phyloP scores from a whole-genome alignment of 306 rosid genomes.

The Castanopsis chinensis region DNA sequence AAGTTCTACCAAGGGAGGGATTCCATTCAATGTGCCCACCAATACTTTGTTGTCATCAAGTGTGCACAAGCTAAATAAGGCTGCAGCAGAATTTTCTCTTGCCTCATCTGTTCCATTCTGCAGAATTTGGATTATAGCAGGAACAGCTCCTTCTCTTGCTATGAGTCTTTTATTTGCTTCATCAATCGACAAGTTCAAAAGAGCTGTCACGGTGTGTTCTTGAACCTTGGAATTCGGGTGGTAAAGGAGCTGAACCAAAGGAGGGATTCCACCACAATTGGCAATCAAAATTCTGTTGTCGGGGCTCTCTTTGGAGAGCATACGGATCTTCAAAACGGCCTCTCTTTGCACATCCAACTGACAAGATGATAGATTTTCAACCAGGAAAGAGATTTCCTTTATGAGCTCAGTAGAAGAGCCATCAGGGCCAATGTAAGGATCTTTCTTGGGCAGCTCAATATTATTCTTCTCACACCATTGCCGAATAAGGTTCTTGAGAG shows the following conservation, averaged over 20 bases:
- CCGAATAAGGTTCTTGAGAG: conserved; percentile 55
- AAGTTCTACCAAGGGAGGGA: conserved; percentile 64
- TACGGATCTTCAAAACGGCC: conserved; percentile 69
- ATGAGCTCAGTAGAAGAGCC: conserved; percentile 29
- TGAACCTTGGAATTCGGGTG: conserved; percentile 67
- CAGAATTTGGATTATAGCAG: conserved; percentile 69
- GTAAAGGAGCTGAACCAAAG: conserved; percentile 59
- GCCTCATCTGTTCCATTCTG: conserved; percentile 61
- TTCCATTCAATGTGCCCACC: conserved; percentile 59
- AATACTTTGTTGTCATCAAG: conserved; percentile 66
- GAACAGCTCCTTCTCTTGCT: conserved; percentile 70
- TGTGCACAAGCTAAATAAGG: conserved; percentile 85
- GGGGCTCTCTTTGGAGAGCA: conserved; percentile 75
- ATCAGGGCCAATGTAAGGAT: conserved; percentile 21
- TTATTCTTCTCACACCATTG: conserved; percentile 73
- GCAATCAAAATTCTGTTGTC: conserved; percentile 72
- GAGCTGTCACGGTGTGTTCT: conserved; percentile 81
- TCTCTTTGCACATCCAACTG: conserved; percentile 57
- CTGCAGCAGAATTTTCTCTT: conserved; percentile 81
- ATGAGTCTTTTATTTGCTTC: conserved; percentile 71
- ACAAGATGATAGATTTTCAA: conserved; percentile 45
- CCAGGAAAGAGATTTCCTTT: conserved; percentile 55
- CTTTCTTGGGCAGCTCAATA: conserved; percentile 52
- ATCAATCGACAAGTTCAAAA: conserved; percentile 75
- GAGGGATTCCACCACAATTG: conserved; percentile 68